A percentile compares a stretch with the other conserved stretches of the same genome.
Evolutionary conservation across 495 filamentous ascomycete genomes (phyloP).

Genomic region (Chlorociboria aeruginascens): DNA sequence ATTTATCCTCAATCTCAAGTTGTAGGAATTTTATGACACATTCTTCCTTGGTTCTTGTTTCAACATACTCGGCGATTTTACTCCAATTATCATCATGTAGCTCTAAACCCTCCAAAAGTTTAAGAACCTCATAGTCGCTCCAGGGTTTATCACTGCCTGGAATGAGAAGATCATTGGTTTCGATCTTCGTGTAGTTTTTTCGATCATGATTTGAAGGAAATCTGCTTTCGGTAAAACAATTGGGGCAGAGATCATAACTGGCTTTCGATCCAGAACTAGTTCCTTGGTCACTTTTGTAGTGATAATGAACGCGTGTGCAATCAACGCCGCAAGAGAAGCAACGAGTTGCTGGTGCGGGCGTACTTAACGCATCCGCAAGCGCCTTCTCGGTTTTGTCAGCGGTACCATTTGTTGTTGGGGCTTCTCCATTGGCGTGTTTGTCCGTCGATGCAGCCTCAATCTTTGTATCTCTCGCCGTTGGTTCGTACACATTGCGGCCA

Average conservation of each 20-base stretch:
- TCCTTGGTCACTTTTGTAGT: conserved; percentile 49
- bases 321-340: conserved; percentile 89
- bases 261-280: conserved; percentile 44
- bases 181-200: conserved; percentile 72
- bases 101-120: conserved; percentile 82
- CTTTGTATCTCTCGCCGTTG: conserved; percentile 72
- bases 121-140: conserved; percentile 77
- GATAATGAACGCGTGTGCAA: conserved; percentile 85
- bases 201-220: conserved; percentile 62
- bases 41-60: conserved; percentile 84
- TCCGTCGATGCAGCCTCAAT: conserved; percentile 37
- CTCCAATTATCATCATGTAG: conserved; percentile 92
- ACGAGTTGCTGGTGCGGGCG: conserved; percentile 49
- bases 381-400: conserved; percentile 37
- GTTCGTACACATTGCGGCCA: conserved; percentile 89
- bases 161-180: conserved; percentile 69
- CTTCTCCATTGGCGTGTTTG: conserved; percentile 69
- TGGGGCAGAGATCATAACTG: conserved; percentile 81
- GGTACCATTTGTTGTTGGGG: conserved; percentile 41
- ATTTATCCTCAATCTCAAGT: conserved; percentile 82
- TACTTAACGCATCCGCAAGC: conserved; percentile 45
- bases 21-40: conserved; percentile 94
- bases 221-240: conserved; percentile 72
- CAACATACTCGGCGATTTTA: conserved; percentile 80
- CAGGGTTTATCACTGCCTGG: conserved; percentile 74